Percentiles rank a stretch among this genome's conserved stretches.
Conservation (phyloP, 2,329 filamentous ascomycete genomes). For the Aspergillus sojae region DNA sequence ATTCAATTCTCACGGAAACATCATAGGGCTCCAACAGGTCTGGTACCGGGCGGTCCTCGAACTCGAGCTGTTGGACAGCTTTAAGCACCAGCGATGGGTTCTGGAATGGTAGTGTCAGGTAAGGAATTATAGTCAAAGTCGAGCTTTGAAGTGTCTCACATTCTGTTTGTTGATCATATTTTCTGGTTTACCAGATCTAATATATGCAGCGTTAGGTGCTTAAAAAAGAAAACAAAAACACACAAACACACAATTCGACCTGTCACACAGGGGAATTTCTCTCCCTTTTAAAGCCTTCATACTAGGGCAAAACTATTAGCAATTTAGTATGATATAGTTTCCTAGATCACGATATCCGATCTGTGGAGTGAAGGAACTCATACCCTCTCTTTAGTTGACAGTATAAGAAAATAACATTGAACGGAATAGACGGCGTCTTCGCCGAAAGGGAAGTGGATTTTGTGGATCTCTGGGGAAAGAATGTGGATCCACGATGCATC, state of each 20-base stretch:
- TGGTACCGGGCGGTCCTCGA: conserved; percentile 75
- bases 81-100: conserved; percentile 86
- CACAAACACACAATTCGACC: neutral
- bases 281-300: neutral
- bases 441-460: too few relatives aligned
- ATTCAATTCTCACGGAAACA: conserved; percentile 79
- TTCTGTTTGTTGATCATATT: neutral
- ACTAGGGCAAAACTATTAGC: neutral
- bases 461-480: neutral
- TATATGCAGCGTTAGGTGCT: neutral
- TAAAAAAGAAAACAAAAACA: neutral
- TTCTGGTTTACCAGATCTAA: neutral
- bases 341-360: rapidly evolving
- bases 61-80: conserved; percentile 71
- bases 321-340: neutral
- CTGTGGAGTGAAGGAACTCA: neutral
- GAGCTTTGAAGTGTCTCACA: neutral
- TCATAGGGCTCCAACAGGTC: conserved; percentile 68
- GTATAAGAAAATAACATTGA: too few relatives aligned
- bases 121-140: neutral
- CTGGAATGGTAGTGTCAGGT: conserved; percentile 44
- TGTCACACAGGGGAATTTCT: neutral
- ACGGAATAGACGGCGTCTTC: neutral
- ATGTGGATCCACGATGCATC: neutral
- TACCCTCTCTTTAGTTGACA: too few relatives aligned